Conservation (phyloP, 805 yeast species). For the Wickerhamiella parazyma region DNA sequence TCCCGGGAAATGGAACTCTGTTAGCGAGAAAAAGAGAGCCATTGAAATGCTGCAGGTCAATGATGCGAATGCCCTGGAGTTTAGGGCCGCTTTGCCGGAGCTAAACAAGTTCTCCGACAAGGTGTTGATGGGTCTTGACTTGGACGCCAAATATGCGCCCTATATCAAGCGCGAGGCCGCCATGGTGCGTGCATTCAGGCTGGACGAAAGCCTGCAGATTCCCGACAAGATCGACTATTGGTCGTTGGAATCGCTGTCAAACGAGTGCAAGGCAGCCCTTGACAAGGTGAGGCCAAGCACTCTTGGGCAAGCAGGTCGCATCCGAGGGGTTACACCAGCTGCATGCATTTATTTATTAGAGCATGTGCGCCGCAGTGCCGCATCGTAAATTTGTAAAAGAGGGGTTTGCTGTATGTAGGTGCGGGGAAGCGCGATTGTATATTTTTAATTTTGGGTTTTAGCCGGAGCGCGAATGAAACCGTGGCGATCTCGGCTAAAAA, state of each 20-base stretch:
- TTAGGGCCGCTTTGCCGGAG: conserved; percentile 28
- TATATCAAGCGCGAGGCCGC: conserved; percentile 60
- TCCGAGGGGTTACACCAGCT: conserved; percentile 92
- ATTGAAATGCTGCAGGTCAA: conserved; percentile 27
- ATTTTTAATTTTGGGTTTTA: no score
- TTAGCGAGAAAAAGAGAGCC: conserved; percentile 33
- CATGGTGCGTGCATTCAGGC: conserved; percentile 60
- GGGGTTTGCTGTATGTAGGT: no score
- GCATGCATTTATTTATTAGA: conserved; percentile 65
- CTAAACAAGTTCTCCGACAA: conserved; percentile 26
- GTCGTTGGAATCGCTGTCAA: conserved; percentile 47
- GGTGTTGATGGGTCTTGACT: conserved; percentile 51
- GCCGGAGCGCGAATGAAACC: no score
- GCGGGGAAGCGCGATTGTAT: no score
- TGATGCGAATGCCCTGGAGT: conserved; percentile 54
- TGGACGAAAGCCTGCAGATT: conserved; percentile 65
- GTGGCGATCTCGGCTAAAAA: no score
- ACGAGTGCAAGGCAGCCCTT: conserved; percentile 56
- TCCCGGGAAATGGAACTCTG: conserved; percentile 31
- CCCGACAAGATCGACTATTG: conserved; percentile 57
- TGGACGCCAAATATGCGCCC: conserved; percentile 75
- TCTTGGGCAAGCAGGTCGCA: conserved; percentile 87
- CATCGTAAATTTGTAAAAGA: no score
- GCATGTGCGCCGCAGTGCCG: conserved; percentile 17
- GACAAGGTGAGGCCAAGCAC: conserved; percentile 74